phyloP scores from a whole-genome alignment of 2,329 filamentous ascomycete genomes.

The Fusarium irregulare region DNA sequence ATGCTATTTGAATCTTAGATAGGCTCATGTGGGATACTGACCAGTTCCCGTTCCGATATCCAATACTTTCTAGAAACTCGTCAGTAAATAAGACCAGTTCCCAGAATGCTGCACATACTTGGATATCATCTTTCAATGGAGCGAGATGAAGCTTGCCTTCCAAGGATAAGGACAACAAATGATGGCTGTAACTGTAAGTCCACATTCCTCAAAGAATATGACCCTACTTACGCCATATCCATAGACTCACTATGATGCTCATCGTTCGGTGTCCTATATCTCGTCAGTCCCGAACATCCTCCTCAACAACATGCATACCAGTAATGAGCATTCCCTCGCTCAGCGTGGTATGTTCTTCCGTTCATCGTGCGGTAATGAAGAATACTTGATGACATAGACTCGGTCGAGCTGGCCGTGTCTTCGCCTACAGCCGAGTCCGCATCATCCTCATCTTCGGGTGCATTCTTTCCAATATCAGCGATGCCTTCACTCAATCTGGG shows the following conservation, averaged over 20 bases:
- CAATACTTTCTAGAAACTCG: conserved; percentile 42
- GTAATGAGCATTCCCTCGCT: conserved; percentile 37
- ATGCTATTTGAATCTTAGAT: accelerated
- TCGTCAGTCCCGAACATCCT: accelerated
- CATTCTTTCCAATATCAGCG: not conserved
- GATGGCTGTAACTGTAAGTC: conserved; percentile 5
- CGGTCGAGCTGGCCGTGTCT: conserved; percentile 35
- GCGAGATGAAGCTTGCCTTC: conserved; percentile 24
- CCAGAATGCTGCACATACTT: conserved; percentile 8
- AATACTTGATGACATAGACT: conserved; percentile 41
- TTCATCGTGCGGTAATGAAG: conserved; percentile 40
- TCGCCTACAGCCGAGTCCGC: conserved; percentile 33
- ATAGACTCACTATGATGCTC: conserved; percentile 39
- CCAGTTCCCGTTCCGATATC: conserved; percentile 68
- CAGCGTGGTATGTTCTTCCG: conserved; percentile 41
- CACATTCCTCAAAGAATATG: accelerated
- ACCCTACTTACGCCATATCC: conserved; percentile 32
- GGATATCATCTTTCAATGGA: conserved; percentile 40
- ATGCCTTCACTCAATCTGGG: accelerated
- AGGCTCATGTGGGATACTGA: conserved; percentile 3
- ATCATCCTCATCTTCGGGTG: not conserved
- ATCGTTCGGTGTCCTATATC: conserved; percentile 31
- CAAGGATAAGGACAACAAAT: conserved; percentile 24
- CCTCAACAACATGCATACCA: conserved; percentile 15
- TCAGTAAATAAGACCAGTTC: conserved; percentile 1